These are phyloP conservation scores for Monosporascus sp. DNA, from an alignment of 2,329 filamentous ascomycete genomes.

Conservation along the genomic window DNA sequence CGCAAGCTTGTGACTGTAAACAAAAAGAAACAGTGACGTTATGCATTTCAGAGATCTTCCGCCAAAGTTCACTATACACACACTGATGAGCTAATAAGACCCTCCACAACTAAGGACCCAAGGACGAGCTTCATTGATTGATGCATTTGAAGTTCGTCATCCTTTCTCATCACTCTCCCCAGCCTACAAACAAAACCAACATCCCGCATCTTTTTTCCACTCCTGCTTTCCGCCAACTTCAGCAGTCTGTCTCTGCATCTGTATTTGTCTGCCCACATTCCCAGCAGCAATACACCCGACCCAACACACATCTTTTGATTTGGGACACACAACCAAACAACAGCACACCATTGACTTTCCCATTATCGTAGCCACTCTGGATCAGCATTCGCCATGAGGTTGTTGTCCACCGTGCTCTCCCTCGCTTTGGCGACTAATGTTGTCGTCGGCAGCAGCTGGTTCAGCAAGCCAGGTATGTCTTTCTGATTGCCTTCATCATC, in stretches of 20 bases:
- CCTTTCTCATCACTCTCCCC: not conserved
- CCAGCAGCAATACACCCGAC: not conserved
- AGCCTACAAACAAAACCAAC: not conserved
- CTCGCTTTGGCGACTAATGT: conserved; percentile 67
- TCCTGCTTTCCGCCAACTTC: not conserved
- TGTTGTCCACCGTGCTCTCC: conserved; percentile 64
- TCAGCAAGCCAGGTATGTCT: conserved; percentile 73
- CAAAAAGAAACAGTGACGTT: conserved; percentile 25
- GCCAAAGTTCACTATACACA: conserved; percentile 12
- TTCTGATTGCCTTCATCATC: conserved; percentile 2
- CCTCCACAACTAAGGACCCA: not conserved
- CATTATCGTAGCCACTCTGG: not conserved
- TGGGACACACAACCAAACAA: not conserved
- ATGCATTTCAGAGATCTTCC: conserved; percentile 23
- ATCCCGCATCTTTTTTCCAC: not conserved
- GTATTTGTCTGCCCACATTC: not conserved
- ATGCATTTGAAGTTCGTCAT: not conserved
- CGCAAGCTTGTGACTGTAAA: conserved; percentile 15
- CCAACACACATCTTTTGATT: not conserved
- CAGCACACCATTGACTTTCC: not conserved
- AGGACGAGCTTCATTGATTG: not conserved
- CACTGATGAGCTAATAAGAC: not conserved
- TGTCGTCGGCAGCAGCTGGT: conserved; percentile 74
- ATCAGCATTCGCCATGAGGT: conserved; percentile 59
- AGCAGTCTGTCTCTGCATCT: too few relatives aligned